Percentiles rank a stretch among this genome's conserved stretches.
These are phyloP conservation scores for Plasmodium berghei DNA, from an alignment of 169 alveolate genomes.

Conservation along the genomic window DNA sequence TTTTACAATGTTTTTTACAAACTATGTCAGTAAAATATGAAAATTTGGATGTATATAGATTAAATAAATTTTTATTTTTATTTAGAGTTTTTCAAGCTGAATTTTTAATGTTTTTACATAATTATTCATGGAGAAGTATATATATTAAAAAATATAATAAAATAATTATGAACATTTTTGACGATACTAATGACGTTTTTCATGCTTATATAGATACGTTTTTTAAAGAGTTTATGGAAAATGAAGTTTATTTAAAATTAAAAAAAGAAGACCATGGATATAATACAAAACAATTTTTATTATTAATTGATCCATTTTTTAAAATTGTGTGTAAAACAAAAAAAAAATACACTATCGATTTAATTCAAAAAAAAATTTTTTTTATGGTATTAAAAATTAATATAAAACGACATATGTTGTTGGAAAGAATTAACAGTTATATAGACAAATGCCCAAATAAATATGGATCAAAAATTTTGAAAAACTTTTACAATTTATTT, in stretches of 20 bases:
- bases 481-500: constrained; percentile 17
- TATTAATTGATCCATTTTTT: constrained; percentile 40
- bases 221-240: constrained; percentile 48
- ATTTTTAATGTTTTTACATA: constrained; percentile 40
- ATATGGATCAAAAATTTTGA: constrained; percentile 19
- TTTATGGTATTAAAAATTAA: constrained; percentile 22
- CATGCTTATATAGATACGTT: constrained; percentile 52
- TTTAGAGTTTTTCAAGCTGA: constrained; percentile 60
- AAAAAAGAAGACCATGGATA: constrained; percentile 19
- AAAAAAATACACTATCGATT: constrained; percentile 22
- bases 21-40: constrained; percentile 57
- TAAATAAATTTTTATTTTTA: constrained; percentile 57
- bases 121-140: constrained; percentile 24
- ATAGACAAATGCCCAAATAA: constrained; percentile 13
- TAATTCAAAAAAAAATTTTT: constrained; percentile 38
- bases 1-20: constrained; percentile 31
- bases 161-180: constrained; percentile 26
- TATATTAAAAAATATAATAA: constrained; percentile 45
- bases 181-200: constrained; percentile 39
- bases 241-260: constrained; percentile 45
- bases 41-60: constrained; percentile 30
- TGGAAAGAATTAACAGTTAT: constrained; percentile 16
- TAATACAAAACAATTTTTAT: constrained; percentile 40
- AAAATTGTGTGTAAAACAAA: constrained; percentile 51
- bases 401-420: constrained; percentile 7